These are phyloP conservation scores for Mediolabrus comicus DNA, from an alignment of 108 stramenopile genomes.

Conservation along the genomic window DNA sequence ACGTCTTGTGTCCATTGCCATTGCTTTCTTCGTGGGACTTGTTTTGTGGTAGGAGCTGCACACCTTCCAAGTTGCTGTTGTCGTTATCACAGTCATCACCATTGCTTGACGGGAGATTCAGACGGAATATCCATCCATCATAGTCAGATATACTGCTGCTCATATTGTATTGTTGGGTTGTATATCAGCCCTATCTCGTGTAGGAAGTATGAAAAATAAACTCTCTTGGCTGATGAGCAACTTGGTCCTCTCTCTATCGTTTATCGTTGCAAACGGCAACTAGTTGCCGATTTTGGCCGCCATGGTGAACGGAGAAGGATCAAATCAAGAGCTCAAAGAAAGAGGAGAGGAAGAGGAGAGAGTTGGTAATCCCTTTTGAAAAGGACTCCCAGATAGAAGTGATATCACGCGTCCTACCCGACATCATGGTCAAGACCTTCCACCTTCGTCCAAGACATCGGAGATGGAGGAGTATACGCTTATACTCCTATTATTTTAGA, in stretches of 20 bases:
- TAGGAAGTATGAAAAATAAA: background rate
- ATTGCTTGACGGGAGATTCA: background rate
- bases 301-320: background rate
- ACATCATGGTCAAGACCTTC: too few relatives aligned
- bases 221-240: too few relatives aligned
- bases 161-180: too few relatives aligned
- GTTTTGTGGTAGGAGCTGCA: constrained; percentile 8
- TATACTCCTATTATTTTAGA: too few relatives aligned
- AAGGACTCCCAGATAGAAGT: too few relatives aligned
- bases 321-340: background rate
- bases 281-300: background rate
- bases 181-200: background rate
- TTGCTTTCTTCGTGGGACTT: background rate
- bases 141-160: background rate
- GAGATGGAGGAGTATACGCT: too few relatives aligned
- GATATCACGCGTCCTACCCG: too few relatives aligned
- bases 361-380: too few relatives aligned
- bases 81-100: background rate
- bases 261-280: background rate
- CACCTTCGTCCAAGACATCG: too few relatives aligned
- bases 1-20: background rate
- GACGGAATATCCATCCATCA: background rate
- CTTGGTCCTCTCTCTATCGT: too few relatives aligned
- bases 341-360: too few relatives aligned
- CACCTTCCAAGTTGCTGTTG: constrained; percentile 1